These are phyloP conservation scores for Epichloe sp. DNA, from an alignment of 2,329 filamentous ascomycete species.

Conservation along the genomic window DNA sequence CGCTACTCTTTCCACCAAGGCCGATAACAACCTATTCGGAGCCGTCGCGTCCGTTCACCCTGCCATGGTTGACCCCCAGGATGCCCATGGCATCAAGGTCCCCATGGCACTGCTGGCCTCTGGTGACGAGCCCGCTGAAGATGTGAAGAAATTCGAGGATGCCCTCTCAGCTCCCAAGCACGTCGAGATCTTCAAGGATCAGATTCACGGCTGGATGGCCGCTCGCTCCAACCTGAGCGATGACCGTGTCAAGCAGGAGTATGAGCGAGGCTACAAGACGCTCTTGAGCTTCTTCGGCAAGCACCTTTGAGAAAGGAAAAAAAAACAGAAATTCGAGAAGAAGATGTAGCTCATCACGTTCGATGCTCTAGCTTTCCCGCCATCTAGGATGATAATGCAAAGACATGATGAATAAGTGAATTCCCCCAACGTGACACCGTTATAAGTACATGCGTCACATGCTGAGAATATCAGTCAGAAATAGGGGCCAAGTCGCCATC, in stretches of 20 bases:
- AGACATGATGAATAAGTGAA: too few relatives aligned
- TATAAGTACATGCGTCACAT: too few relatives aligned
- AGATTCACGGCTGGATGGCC: slow-evolving; percentile 65
- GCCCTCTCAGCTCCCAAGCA: slow-evolving; percentile 41
- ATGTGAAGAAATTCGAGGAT: slow-evolving; percentile 43
- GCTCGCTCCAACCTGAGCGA: slow-evolving; percentile 48
- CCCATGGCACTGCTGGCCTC: slow-evolving; percentile 53
- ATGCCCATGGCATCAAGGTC: slow-evolving; percentile 46
- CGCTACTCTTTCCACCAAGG: slow-evolving; percentile 36
- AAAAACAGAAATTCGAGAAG: too few relatives aligned
- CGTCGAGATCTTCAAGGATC: slow-evolving; percentile 52
- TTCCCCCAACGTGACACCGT: too few relatives aligned
- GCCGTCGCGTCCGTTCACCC: slow-evolving; percentile 41
- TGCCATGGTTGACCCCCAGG: slow-evolving; percentile 48
- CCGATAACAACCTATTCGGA: slow-evolving; percentile 40
- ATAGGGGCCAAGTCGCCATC: not conserved
- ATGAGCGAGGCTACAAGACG: slow-evolving; percentile 46
- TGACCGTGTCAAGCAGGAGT: slow-evolving; percentile 45
- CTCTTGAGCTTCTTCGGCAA: slow-evolving; percentile 44
- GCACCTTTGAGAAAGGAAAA: slow-evolving; percentile 22
- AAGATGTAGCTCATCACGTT: too few relatives aligned
- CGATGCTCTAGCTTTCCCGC: too few relatives aligned
- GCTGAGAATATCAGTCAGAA: not conserved
- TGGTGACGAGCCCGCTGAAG: slow-evolving; percentile 45
- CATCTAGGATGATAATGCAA: too few relatives aligned